Evolutionary conservation across 805 yeast genomes (phyloP), one percentile per base, ranked within the genome.

Genomic region (Candida vaughaniae): DNA sequence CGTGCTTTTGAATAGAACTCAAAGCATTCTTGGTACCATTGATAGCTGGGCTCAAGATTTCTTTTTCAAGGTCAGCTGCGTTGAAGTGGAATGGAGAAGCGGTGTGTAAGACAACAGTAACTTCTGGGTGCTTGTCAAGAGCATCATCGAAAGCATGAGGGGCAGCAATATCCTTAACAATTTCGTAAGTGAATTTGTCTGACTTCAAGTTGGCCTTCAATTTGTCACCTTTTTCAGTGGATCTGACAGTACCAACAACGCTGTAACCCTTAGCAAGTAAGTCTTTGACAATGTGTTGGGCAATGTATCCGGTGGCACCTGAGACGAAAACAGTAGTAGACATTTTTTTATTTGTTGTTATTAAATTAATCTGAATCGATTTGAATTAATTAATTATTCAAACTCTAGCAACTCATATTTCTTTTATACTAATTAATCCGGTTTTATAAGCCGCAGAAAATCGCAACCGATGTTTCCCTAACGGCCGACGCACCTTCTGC

Each of bases 81-180:
- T 68, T 62, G 49, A 69, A 71, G 16, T 66, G 59, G 51, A 73
- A 72, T 10, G 85, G 83, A 8, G 82, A 71, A 2, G 85, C 85
- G 6, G 80, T 69, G 54, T 80, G 85, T 28, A 79, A 45, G 32
- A 80, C 78, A 26, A 69, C 75, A 8, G 62, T 60, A 39, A 77
- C 69, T 26, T 77, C 80, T 20, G 72, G 71, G 41, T 71, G 69
- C 16, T 59, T 60, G 45, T 67, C 53, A 46, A 78, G 62, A 0
- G 69, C 67, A 4, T 52, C 52, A 37, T 71, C 71, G 40, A 74
- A 74, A 0, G 78, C 75, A 7, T 64, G 64, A n/a, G 51, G 60
- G 10, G 58, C 53, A 6, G 63, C 64, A 31, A 78, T 66, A 45
- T 76, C 82, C 4, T 57, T 51, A 16, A 78, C 75, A 14, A 77